These are phyloP conservation scores for Leucoagaricus sp. DNA, from an alignment of 1,284 basidiomycete genomes.

Conservation along the genomic window DNA sequence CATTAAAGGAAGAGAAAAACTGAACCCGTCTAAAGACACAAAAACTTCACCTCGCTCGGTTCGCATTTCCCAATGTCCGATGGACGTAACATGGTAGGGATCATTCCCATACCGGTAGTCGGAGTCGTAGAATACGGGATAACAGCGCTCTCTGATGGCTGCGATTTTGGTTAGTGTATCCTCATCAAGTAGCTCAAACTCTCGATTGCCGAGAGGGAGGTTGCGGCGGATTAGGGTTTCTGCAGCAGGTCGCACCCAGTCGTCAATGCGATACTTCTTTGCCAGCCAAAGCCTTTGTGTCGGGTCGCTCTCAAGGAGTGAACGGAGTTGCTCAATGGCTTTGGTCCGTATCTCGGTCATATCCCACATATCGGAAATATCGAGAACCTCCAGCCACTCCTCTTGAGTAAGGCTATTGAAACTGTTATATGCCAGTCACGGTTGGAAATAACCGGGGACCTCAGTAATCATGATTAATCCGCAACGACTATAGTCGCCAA, in stretches of 20 bases:
- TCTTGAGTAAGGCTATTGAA: background rate
- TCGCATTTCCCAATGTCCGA: background rate
- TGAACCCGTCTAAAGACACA: background rate
- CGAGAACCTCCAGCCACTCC: slow-evolving; percentile 21
- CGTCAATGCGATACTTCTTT: slow-evolving; percentile 17
- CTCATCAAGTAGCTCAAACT: slow-evolving; percentile 21
- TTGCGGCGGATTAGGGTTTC: slow-evolving; percentile 20
- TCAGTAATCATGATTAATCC: too few species aligned
- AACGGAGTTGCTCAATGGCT: slow-evolving; percentile 16
- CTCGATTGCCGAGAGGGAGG: slow-evolving; percentile 17
- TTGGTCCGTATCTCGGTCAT: slow-evolving; percentile 18
- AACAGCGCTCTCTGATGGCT: slow-evolving; percentile 18
- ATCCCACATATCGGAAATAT: slow-evolving; percentile 24
- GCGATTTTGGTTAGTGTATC: slow-evolving; percentile 20
- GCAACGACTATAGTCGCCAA: too few species aligned
- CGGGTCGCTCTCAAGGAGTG: slow-evolving; percentile 16
- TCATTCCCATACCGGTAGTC: too few species aligned
- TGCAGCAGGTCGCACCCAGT: slow-evolving; percentile 24
- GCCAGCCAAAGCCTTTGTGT: slow-evolving; percentile 20
- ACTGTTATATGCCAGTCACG: background rate
- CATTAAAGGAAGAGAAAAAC: background rate
- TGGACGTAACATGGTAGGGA: background rate
- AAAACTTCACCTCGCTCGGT: background rate
- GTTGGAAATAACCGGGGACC: background rate
- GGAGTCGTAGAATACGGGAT: slow-evolving; percentile 2